A percentile compares a stretch with the other conserved stretches of the same genome.
These are phyloP conservation scores for Spiraea crenata DNA, from an alignment of 331 rosid genomes.

Conservation along the genomic window DNA sequence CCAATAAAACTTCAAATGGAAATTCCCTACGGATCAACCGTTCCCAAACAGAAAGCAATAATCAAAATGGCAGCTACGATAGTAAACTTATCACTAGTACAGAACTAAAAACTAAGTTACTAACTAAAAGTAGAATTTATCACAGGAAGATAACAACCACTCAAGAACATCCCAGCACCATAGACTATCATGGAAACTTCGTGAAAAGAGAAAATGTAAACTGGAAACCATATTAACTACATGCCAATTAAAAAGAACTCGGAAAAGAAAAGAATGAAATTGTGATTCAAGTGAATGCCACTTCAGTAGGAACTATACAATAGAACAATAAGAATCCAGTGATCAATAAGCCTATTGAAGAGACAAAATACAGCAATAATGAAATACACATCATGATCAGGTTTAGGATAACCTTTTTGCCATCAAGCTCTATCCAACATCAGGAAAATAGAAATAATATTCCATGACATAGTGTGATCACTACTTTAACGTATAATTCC, in stretches of 20 bases:
- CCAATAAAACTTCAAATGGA: background rate
- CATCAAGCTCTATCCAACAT: background rate
- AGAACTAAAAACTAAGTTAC: background rate
- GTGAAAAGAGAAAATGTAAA: background rate
- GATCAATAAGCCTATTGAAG: constrained; percentile 5
- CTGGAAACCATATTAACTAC: background rate
- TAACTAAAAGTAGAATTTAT: background rate
- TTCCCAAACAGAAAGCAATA: background rate
- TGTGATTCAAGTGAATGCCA: background rate
- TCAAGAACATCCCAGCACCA: background rate
- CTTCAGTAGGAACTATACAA: background rate
- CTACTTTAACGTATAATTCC: background rate
- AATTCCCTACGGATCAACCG: background rate
- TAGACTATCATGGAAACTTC: background rate
- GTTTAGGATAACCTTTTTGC: background rate
- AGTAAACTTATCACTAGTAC: background rate
- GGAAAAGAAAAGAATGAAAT: background rate
- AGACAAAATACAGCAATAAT: background rate
- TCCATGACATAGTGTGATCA: background rate
- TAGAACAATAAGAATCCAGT: background rate
- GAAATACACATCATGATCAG: background rate
- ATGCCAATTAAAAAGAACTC: background rate
- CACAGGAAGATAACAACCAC: background rate
- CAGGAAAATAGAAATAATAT: background rate
- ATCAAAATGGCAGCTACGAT: background rate